Base-by-base conservation (phyloP, 106 monocot species). In the Acorus calamus region DNA sequence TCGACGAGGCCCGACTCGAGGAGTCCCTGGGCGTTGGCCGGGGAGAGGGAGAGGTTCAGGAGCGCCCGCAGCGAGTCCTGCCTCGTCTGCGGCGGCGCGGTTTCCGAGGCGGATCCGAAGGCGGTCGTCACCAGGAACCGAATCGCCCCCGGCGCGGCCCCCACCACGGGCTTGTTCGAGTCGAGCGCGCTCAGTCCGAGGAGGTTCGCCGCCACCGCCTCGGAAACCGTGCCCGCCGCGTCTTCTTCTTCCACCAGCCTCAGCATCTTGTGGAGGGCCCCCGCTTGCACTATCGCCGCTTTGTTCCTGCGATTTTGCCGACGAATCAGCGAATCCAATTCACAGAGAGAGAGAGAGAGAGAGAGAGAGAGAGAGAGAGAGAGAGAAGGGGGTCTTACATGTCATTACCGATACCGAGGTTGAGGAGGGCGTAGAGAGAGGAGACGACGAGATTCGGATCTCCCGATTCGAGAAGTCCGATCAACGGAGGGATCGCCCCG, bases 381-480 rank as follows among this genome's bases (percentile, higher is more conserved):
- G n/a, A n/a, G 5, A 7, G 4, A 6, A 6, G 14, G 4, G 52
- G 8, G 6, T 28, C 79, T 81, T 43, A 96, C 94, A 58, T 2
- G 59, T 83, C 80, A 55, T 87, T 84, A 44, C 87, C 87, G 66
- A 96, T 74, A 7, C 73, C 86, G n/a, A 96, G 73, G 55, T 94
- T 94, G 50, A 96, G 94, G 6, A 96, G 73, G 41, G 94, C 89
- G 57, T 90, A 94, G 42, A 94, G 81, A 4, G 81, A 77, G 1
- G 70, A 28, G 28, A 28, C 0, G 1, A 1, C 0, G 28, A 46
- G 47, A 84, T 70, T 51, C 72, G 75, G 47, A 69, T 42, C 6
- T 77, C 76, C 44, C 43, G 62, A 74, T 9, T 77, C 79, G 71
- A 94, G 71, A 74, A 80, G 73, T 1, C 57, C 74, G 11, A 89